phyloP scores from a whole-genome alignment of 768 basidiomycete genomes.

The Boletus coccyginus region DNA sequence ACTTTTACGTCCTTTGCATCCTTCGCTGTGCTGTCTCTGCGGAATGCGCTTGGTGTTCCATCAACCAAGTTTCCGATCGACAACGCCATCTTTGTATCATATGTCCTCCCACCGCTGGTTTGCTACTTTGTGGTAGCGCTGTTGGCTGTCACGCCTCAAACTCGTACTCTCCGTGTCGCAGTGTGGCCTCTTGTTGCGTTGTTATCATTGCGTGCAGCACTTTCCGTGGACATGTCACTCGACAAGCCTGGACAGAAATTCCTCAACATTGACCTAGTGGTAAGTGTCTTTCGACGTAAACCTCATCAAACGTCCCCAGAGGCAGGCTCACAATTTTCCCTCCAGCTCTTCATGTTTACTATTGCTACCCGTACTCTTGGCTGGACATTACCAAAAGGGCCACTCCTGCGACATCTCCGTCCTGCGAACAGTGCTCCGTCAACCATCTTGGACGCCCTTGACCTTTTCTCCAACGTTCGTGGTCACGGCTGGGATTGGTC shows the following conservation, averaged over 20 bases:
- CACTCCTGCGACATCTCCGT: neutral
- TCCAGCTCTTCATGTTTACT: neutral
- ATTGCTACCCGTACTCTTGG: neutral
- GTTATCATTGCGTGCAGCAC: neutral
- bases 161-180: neutral
- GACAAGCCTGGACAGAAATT: neutral
- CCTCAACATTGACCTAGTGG: neutral
- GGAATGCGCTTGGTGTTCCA: neutral
- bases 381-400: neutral
- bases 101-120: neutral
- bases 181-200: neutral
- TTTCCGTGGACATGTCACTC: neutral
- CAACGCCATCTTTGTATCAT: neutral
- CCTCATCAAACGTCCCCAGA: neutral
- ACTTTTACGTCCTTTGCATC: neutral
- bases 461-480: neutral
- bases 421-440: neutral
- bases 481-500: conserved; percentile 4
- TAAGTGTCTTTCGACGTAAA: neutral
- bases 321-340: neutral
- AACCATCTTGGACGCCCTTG: neutral
- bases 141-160: neutral
- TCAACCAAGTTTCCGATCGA: neutral
- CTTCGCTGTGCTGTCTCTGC: neutral
- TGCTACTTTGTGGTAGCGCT: neutral